A percentile compares a stretch with the other conserved stretches of the same genome.
phyloP scores from a whole-genome alignment of 2,329 filamentous ascomycete genomes.

The Diplocarpon rosae region DNA sequence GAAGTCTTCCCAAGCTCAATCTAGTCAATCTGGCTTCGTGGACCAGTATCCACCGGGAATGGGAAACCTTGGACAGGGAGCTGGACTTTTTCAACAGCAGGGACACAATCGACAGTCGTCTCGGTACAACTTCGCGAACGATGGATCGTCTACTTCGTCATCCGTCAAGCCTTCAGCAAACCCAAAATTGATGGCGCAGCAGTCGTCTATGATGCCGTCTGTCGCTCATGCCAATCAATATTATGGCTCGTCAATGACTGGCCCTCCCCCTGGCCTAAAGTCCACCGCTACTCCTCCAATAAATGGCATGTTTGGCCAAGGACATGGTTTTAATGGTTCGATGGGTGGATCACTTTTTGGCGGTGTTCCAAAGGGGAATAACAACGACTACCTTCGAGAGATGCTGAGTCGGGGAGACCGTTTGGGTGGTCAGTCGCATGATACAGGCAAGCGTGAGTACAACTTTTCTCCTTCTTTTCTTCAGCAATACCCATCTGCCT shows the following conservation, averaged over 20 bases:
- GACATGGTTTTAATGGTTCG: slow-evolving; percentile 68
- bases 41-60: slow-evolving; percentile 51
- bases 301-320: slow-evolving; percentile 80
- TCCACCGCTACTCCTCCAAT: slow-evolving; percentile 88
- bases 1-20: slow-evolving; percentile 33
- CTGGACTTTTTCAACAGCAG: slow-evolving; percentile 44
- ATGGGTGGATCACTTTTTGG: slow-evolving; percentile 48
- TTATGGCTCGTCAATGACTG: slow-evolving; percentile 77
- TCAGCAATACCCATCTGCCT: slow-evolving; percentile 73
- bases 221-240: slow-evolving; percentile 47
- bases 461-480: slow-evolving; percentile 88
- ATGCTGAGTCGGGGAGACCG: slow-evolving; percentile 55
- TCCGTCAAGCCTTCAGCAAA: slow-evolving; percentile 70
- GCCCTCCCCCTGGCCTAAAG: slow-evolving; percentile 89
- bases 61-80: slow-evolving; percentile 34
- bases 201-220: slow-evolving; percentile 79
- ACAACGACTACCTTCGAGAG: slow-evolving; percentile 69
- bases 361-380: slow-evolving; percentile 58
- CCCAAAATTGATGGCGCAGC: slow-evolving; percentile 71
- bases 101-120: slow-evolving; percentile 76
- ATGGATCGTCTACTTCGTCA: slow-evolving; percentile 46
- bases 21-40: slow-evolving; percentile 36
- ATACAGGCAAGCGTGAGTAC: slow-evolving; percentile 96
- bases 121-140: slow-evolving; percentile 78
- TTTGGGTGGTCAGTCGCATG: slow-evolving; percentile 60